Percentiles rank a stretch among this genome's conserved stretches.
These are phyloP conservation scores for Physaria fendleri DNA, from an alignment of 345 rosid species.

Conservation along the genomic window DNA sequence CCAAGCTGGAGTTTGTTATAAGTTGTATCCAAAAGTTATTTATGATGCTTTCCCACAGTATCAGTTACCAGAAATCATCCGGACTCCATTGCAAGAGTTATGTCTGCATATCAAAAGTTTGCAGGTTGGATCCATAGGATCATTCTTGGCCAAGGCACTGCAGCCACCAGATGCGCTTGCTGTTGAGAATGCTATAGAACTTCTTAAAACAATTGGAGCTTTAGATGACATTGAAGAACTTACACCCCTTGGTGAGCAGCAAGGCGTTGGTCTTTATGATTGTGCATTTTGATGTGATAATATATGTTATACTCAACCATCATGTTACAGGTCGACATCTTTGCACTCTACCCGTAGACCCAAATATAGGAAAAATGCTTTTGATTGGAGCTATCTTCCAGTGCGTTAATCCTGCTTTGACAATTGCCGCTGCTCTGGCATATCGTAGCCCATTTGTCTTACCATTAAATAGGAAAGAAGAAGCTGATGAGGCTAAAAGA, in stretches of 20 bases:
- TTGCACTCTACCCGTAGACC: slow-evolving; percentile 76
- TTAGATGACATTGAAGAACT: slow-evolving; percentile 80
- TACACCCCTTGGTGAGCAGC: slow-evolving; percentile 75
- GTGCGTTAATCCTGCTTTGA: slow-evolving; percentile 88
- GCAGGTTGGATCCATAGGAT: slow-evolving; percentile 82
- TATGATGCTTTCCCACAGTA: slow-evolving; percentile 71
- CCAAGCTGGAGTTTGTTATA: slow-evolving; percentile 92
- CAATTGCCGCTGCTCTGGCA: slow-evolving; percentile 92
- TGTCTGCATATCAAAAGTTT: slow-evolving; percentile 86
- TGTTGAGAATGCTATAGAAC: slow-evolving; percentile 93
- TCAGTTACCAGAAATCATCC: slow-evolving; percentile 90
- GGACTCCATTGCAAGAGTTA: slow-evolving; percentile 91
- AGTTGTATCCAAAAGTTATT: slow-evolving; percentile 77
- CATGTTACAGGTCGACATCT: slow-evolving; percentile 67
- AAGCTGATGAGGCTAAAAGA: slow-evolving; percentile 87
- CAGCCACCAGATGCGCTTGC: slow-evolving; percentile 95
- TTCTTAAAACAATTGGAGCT: slow-evolving; percentile 89
- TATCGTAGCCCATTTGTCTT: slow-evolving; percentile 90
- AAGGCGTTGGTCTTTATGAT: neutral
- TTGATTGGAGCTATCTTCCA: slow-evolving; percentile 88
- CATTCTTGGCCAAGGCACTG: slow-evolving; percentile 87
- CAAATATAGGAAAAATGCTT: slow-evolving; percentile 96
- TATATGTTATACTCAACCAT: slow-evolving; percentile 4
- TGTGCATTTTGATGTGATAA: neutral
- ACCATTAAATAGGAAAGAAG: slow-evolving; percentile 70